Evolutionary conservation across 345 rosid species (phyloP), one percentile per base, ranked within the genome.

Genomic region (Rhizophora apiculata): DNA sequence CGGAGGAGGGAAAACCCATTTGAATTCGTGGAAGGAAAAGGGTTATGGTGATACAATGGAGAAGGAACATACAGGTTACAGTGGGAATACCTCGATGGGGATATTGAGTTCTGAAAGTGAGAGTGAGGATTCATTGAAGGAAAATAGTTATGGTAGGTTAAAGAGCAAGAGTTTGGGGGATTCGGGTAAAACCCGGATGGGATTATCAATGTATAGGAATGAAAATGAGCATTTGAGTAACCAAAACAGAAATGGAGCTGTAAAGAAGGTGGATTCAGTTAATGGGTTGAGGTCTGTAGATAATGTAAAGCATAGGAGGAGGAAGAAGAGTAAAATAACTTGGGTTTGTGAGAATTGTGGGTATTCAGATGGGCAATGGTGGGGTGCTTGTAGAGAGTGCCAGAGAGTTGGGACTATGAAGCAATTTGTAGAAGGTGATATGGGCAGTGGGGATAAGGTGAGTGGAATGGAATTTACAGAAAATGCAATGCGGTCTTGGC

Each of bases 291-390:
- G 59, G 6, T 39, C 75, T 20, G 72, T 81, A 3, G 74, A 76
- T 69, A 57, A 66, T 1, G 73, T 81, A 57, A 72, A 74, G 64
- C 69, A 30, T 62, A 86, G 76, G 66, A 82, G 79, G 83, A 90
- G 82, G 75, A 85, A 84, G 77, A 77, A 71, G 70, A 70, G 24
- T 55, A 85, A 72, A 65, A 63, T 49, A 26, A 67, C 49, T 49
- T 94, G 89, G 87, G 98, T 94, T 55, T 94, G 96, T 66, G 75
- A 78, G n/a, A 62, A 65, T 53, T 94, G 98, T 63, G 98, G 97
- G n/a, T 55, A 79, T 54, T 39, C 86, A 8, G 88, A 87, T 0
- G 96, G 90, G 9, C 96, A 94, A 76, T 94, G 98, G 98, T 89
- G 98, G 98, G 98, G 97, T 1, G 65, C 68, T 62, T 94, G 98